Percentiles rank a stretch among this genome's conserved stretches.
These are phyloP conservation scores for Teratosphaeria pseudoeucalypti DNA, from an alignment of 2,329 filamentous ascomycete genomes.

Conservation along the genomic window DNA sequence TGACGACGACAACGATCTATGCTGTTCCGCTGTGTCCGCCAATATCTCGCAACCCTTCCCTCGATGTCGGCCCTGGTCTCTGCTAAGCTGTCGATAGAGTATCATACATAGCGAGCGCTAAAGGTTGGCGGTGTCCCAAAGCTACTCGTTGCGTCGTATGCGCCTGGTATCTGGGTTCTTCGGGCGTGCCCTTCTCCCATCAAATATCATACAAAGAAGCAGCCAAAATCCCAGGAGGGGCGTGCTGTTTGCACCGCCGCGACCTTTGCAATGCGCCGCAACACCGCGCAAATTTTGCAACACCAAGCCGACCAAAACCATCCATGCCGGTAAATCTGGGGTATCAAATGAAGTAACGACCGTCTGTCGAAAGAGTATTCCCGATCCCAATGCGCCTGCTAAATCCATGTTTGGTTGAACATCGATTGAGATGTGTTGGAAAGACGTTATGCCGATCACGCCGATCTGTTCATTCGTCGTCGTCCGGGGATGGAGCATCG, in stretches of 20 bases:
- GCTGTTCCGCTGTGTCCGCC: background rate
- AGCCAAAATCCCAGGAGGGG: background rate
- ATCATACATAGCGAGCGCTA: constrained; percentile 2
- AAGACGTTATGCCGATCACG: background rate
- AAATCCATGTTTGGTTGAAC: background rate
- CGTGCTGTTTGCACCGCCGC: background rate
- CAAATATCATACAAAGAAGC: constrained; percentile 1
- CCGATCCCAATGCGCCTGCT: background rate
- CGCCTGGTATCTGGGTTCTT: background rate
- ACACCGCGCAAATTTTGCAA: constrained; percentile 1
- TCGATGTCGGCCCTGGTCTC: background rate
- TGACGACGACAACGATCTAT: background rate
- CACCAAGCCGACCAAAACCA: background rate
- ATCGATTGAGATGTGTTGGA: background rate
- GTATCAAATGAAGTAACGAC: constrained; percentile 27
- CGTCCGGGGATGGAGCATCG: constrained; percentile 38
- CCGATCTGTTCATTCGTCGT: constrained; percentile 21
- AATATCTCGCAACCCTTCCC: no score
- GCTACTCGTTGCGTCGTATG: background rate
- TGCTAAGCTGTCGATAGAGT: background rate
- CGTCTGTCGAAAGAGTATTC: constrained; percentile 12
- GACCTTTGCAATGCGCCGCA: background rate
- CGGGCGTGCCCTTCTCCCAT: background rate
- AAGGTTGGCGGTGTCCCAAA: background rate
- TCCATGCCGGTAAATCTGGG: constrained; percentile 7